Evolutionary conservation across 2,329 filamentous ascomycete genomes (phyloP).

Genomic region (Bipolaris cookei): DNA sequence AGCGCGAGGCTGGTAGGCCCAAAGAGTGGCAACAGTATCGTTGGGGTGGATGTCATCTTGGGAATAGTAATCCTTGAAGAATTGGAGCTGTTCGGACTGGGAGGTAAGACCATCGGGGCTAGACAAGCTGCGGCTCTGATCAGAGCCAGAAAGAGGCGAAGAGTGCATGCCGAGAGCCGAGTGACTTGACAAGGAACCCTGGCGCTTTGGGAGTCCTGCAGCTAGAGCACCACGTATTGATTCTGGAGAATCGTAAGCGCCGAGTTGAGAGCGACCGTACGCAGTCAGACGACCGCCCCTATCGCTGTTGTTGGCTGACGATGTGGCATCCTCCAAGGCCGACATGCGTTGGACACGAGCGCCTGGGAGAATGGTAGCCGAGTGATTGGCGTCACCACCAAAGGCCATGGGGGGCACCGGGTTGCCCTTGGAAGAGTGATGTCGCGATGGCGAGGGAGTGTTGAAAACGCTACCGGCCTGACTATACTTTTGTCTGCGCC

Average conservation of each 20-base stretch:
- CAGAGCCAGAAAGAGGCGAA: conserved; percentile 67
- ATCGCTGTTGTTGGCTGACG: conserved; percentile 56
- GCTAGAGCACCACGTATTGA: conserved; percentile 59
- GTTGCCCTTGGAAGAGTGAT: conserved; percentile 28
- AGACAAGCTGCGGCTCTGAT: conserved; percentile 69
- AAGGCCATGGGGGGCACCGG: conserved; percentile 53
- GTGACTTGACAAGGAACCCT: conserved; percentile 87
- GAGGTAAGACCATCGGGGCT: conserved; percentile 84
- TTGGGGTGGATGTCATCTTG: conserved; percentile 93
- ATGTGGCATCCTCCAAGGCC: conserved; percentile 77
- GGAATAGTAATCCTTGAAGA: conserved; percentile 99
- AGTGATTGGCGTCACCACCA: conserved; percentile 48
- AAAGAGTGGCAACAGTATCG: conserved; percentile 87
- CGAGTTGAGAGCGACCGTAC: conserved; percentile 30
- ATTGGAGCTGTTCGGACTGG: conserved; percentile 92
- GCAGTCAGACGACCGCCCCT: conserved; percentile 33
- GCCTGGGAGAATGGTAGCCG: conserved; percentile 70
- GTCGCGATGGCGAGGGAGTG: conserved; percentile 75
- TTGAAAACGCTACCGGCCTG: conserved; percentile 82
- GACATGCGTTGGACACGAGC: conserved; percentile 96
- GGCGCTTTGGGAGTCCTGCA: conserved; percentile 65
- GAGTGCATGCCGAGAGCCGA: conserved; percentile 73
- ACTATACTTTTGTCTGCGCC: conserved; percentile 64
- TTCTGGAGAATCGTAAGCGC: conserved; percentile 67
- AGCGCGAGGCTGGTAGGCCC: conserved; percentile 95